Evolutionary conservation across 1,284 basidiomycete species (phyloP), one percentile per base, ranked within the genome.

Genomic region (Takashimella koratensis): DNA sequence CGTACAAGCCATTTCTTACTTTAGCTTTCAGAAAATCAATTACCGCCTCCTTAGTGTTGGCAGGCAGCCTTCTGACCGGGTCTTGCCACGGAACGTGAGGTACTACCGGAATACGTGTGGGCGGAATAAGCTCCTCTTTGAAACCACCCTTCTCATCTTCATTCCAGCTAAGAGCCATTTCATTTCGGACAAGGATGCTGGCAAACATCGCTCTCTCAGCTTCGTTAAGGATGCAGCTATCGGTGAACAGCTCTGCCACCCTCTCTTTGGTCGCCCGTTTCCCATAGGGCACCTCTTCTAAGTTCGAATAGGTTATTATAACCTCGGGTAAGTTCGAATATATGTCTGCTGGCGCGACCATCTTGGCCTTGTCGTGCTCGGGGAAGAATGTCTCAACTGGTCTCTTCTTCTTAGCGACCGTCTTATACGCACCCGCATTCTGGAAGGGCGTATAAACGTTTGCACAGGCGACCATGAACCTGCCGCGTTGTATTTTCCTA

Each of bases 381-480:
- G 19, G 20, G 45, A 47, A 48, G 4, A 25, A 25, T 2, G 46
- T 49, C 4, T 46, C 46, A 12, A 56, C 54, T 3, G 54, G 50
- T 2, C 50, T 19, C 54, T 56, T 56, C 54, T 56, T 56, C 50
- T 45, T 48, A 10, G 40, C 45, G 5, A 56, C 54, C 1, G 41
- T 25, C 21, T 56, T 56, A 36, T 56, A 56, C 2, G 51, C 54
- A 3, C 54, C 45, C 3, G 13, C 30, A 11, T 26, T 24, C 40
- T 49, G 23, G 13, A 5, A 12, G 30, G 24, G 10, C 6, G n/a
- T 26, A 23, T n/a, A 6, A 25, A 16, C 12, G n/a, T 6, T 19
- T 19, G 12, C 36, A 22, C 11, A 49, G 39, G 3, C n/a, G 25
- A 8, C 52, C 19, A 23, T 40, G 45, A 12, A 3, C 16, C n/a